Evolutionary conservation across 805 yeast species (phyloP).

Genomic region (Saturnispora zaruensis): DNA sequence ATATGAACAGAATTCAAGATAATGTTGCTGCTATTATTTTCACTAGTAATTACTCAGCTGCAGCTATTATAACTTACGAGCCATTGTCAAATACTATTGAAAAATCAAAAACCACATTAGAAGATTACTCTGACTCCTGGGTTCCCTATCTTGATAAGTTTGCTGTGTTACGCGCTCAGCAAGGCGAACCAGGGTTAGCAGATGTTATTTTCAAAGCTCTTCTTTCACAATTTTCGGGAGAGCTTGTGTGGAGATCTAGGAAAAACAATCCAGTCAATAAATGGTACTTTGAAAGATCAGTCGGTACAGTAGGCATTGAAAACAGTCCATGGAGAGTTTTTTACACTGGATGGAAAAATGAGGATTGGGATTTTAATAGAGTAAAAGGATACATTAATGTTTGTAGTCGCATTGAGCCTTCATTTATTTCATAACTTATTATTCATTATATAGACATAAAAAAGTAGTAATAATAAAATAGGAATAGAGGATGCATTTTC

Average conservation of each 20-base stretch:
- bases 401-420: slow-evolving; percentile 51
- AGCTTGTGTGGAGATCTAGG: slow-evolving; percentile 86
- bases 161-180: slow-evolving; percentile 76
- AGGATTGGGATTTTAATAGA: slow-evolving; percentile 25
- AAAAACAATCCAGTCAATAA: slow-evolving; percentile 84
- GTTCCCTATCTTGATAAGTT: slow-evolving; percentile 88
- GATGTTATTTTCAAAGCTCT: slow-evolving; percentile 85
- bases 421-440: slow-evolving; percentile 24
- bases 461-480: neutral
- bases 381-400: slow-evolving; percentile 43
- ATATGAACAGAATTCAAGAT: slow-evolving; percentile 55
- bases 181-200: slow-evolving; percentile 90
- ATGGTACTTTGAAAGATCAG: slow-evolving; percentile 93
- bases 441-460: neutral
- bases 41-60: slow-evolving; percentile 93
- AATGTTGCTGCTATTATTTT: slow-evolving; percentile 69
- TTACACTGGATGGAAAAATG: slow-evolving; percentile 31
- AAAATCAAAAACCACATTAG: slow-evolving; percentile 2
- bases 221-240: slow-evolving; percentile 56
- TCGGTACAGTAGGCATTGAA: slow-evolving; percentile 50
- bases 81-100: neutral
- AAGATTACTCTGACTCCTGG: slow-evolving; percentile 14
- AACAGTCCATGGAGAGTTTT: slow-evolving; percentile 34
- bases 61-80: slow-evolving; percentile 89
- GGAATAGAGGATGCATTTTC: neutral